These are phyloP conservation scores for Paramarasmius palmivorus DNA, from an alignment of 1,284 basidiomycete genomes.

Conservation along the genomic window DNA sequence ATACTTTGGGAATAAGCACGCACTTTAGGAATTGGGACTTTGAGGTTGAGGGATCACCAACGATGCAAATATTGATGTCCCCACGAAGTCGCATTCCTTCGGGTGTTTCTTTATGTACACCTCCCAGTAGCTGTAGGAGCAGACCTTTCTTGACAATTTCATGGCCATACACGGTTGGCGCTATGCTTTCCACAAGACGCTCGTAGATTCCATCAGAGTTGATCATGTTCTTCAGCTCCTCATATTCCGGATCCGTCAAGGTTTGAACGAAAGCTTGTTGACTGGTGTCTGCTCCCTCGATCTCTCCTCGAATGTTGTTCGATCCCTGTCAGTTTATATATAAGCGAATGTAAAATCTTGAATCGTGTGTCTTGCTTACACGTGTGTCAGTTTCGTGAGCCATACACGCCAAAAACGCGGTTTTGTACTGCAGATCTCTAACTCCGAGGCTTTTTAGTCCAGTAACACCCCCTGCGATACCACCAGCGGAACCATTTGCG, in stretches of 20 bases:
- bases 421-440: slow-evolving; percentile 96
- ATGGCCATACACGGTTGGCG: slow-evolving; percentile 97
- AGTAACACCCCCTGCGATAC: slow-evolving; percentile 87
- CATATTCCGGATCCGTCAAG: slow-evolving; percentile 91
- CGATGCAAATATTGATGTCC: slow-evolving; percentile 98
- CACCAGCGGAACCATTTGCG: slow-evolving; percentile 57
- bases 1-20: not conserved
- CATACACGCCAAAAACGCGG: slow-evolving; percentile 98
- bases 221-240: slow-evolving; percentile 94
- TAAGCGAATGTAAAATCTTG: slow-evolving; percentile 1
- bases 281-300: slow-evolving; percentile 70
- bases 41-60: slow-evolving; percentile 95
- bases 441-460: slow-evolving; percentile 95
- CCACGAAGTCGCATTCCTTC: slow-evolving; percentile 98
- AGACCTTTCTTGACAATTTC: slow-evolving; percentile 99
- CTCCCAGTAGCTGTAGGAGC: slow-evolving; percentile 98
- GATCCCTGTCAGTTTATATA: slow-evolving; percentile 50
- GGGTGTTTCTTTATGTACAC: slow-evolving; percentile 94
- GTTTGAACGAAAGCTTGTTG: slow-evolving; percentile 74
- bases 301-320: slow-evolving; percentile 87
- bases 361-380: slow-evolving; percentile 45
- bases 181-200: slow-evolving; percentile 91
- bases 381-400: slow-evolving; percentile 88
- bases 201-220: slow-evolving; percentile 93
- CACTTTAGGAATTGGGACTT: slow-evolving; percentile 99